These are phyloP conservation scores for Chrysoporthe austroafricana DNA, from an alignment of 2,329 filamentous ascomycete genomes.

Conservation along the genomic window DNA sequence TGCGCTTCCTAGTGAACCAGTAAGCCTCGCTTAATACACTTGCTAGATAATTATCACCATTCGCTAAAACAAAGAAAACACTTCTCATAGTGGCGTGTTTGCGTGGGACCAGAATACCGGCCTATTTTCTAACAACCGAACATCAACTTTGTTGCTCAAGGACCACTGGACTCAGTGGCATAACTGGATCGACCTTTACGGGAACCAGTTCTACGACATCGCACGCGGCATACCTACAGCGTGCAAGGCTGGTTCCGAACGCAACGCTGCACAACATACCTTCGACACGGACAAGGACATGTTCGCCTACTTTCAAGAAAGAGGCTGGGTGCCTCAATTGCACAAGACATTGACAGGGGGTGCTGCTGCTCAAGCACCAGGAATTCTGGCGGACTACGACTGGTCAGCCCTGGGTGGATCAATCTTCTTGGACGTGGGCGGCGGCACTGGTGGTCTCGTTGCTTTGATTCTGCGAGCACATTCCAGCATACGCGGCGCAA, in stretches of 20 bases:
- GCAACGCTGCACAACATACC: constrained; percentile 43
- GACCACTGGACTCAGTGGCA: constrained; percentile 51
- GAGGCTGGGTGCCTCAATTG: constrained; percentile 40
- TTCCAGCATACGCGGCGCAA: constrained; percentile 37
- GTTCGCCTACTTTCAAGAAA: constrained; percentile 43
- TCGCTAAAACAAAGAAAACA: too few species aligned
- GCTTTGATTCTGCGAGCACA: constrained; percentile 39
- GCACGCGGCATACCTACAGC: constrained; percentile 44
- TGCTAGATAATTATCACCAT: too few species aligned
- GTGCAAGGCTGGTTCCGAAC: constrained; percentile 30
- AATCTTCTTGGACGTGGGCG: constrained; percentile 45
- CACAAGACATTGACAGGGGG: constrained; percentile 44
- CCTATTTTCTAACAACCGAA: constrained; percentile 40
- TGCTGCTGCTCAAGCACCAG: constrained; percentile 42
- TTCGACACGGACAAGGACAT: constrained; percentile 46
- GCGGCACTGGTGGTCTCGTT: constrained; percentile 45
- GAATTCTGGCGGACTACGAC: constrained; percentile 46
- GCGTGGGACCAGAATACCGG: constrained; percentile 35
- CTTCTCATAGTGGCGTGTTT: constrained; percentile 34
- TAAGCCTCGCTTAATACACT: too few species aligned
- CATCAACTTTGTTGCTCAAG: constrained; percentile 39
- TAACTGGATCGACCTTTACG: constrained; percentile 48
- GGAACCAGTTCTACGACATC: constrained; percentile 49
- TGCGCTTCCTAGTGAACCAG: constrained; percentile 37
- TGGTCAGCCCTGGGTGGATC: constrained; percentile 43